These are phyloP conservation scores for Xerocomellus dryophilus DNA, from an alignment of 768 basidiomycete species.

Conservation along the genomic window DNA sequence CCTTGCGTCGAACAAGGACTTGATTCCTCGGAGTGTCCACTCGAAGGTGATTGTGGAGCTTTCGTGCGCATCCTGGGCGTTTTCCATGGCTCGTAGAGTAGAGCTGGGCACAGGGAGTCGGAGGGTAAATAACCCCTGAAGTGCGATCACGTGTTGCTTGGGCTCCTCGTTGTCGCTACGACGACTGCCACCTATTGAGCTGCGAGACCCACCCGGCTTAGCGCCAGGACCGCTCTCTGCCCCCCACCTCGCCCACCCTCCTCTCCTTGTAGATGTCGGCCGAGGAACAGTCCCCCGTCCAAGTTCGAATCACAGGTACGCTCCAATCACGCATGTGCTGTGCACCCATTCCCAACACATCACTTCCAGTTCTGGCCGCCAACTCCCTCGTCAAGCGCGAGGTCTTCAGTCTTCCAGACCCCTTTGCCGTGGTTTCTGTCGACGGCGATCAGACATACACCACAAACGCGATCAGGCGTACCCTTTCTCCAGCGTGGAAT, in stretches of 20 bases:
- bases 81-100: conserved; percentile 25
- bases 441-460: conserved; percentile 82
- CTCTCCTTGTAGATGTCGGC: conserved; percentile 19
- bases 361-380: conserved; percentile 69
- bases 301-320: conserved; percentile 29
- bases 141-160: background rate
- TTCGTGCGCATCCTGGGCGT: conserved; percentile 44
- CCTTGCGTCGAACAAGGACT: conserved; percentile 71
- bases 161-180: background rate
- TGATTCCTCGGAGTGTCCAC: conserved; percentile 74
- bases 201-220: background rate
- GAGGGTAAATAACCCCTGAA: background rate
- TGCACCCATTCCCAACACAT: background rate
- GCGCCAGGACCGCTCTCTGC: background rate
- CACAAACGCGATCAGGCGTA: conserved; percentile 66
- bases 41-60: conserved; percentile 61
- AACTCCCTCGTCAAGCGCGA: conserved; percentile 73
- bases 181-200: background rate
- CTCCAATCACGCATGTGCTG: background rate
- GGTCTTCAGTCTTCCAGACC: conserved; percentile 78
- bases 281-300: conserved; percentile 2
- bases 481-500: conserved; percentile 75
- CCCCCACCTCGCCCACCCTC: background rate
- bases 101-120: background rate
- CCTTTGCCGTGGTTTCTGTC: conserved; percentile 84